These are phyloP conservation scores for Urochloa ruziziensis DNA, from an alignment of 176 grass and related monocot species.

Conservation along the genomic window DNA sequence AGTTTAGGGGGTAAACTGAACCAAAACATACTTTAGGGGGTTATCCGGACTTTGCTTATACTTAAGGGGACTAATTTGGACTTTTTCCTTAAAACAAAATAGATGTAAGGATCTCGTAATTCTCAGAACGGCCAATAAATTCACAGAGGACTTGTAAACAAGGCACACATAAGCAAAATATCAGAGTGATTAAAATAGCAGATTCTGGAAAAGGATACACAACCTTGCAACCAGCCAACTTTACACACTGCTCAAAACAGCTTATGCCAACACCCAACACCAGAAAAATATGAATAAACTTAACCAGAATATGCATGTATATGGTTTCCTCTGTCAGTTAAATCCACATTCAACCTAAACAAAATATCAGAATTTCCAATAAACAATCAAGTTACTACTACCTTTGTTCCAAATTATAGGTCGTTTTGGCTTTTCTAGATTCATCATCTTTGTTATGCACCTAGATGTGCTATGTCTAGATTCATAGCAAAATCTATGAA, in stretches of 20 bases:
- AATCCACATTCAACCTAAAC: background rate
- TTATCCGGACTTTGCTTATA: too few species aligned
- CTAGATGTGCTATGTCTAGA: too few species aligned
- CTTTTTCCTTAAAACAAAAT: too few species aligned
- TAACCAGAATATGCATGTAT: background rate
- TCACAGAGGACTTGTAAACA: background rate
- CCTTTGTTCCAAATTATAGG: too few species aligned
- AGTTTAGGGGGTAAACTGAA: too few species aligned
- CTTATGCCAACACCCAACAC: background rate
- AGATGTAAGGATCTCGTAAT: background rate
- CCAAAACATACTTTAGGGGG: too few species aligned
- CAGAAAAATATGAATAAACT: background rate
- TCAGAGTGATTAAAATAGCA: background rate
- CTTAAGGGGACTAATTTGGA: too few species aligned
- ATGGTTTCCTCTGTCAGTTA: background rate
- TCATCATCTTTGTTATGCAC: too few species aligned
- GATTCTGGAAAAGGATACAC: background rate
- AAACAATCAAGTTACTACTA: slow-evolving; percentile 9
- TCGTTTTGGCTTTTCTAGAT: too few species aligned
- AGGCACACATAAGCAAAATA: background rate
- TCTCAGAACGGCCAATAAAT: background rate
- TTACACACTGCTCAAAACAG: background rate
- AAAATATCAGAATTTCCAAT: background rate
- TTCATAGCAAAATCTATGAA: too few species aligned
- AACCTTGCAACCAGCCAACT: background rate